Conservation (phyloP, 495 filamentous ascomycete species). For the Xylaria curta region DNA sequence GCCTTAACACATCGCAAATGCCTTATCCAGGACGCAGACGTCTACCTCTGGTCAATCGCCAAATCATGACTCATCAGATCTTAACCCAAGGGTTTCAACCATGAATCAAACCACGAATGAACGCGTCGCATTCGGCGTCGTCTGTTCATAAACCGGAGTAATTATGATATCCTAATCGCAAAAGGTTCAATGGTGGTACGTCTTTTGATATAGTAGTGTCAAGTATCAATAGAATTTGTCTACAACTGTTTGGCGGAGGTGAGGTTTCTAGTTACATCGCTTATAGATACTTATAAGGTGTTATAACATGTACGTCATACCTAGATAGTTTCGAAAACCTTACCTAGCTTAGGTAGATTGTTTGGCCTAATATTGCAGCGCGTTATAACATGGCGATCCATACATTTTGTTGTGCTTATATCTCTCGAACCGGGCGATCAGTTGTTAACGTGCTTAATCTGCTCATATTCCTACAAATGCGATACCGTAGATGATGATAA, state of each 20-base stretch:
- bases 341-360: background rate
- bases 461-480: slow-evolving; percentile 8
- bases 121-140: background rate
- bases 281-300: slow-evolving; percentile 16
- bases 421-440: background rate
- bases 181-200: background rate
- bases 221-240: slow-evolving; percentile 23
- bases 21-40: slow-evolving; percentile 38
- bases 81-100: slow-evolving; percentile 41
- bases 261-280: slow-evolving; percentile 16
- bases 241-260: background rate
- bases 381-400: background rate
- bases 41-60: slow-evolving; percentile 39
- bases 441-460: background rate
- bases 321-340: slow-evolving; percentile 19
- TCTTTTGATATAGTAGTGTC: slow-evolving; percentile 6
- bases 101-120: slow-evolving; percentile 13
- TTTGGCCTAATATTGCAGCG: slow-evolving; percentile 11
- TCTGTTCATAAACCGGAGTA: background rate
- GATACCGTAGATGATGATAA: slow-evolving; percentile 8
- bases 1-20: slow-evolving; percentile 26
- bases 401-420: background rate
- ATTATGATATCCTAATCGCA: background rate
- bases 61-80: slow-evolving; percentile 43
- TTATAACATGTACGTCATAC: slow-evolving; percentile 19